phyloP scores from a whole-genome alignment of 768 basidiomycete species.

The Suillus hirtellus region DNA sequence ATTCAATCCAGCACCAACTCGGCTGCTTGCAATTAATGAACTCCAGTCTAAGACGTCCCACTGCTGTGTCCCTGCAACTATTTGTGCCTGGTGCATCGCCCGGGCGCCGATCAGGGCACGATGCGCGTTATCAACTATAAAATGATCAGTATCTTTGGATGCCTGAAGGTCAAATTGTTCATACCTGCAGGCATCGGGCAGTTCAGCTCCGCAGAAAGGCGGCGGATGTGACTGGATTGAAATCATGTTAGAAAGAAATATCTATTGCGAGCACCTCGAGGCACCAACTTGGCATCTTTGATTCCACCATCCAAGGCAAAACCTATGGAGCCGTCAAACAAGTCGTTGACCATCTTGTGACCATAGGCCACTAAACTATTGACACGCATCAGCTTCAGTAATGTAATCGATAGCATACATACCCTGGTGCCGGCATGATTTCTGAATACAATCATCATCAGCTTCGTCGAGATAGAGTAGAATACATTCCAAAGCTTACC shows the following conservation, averaged over 20 bases:
- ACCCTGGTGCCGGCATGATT: slow-evolving; percentile 65
- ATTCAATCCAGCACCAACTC: slow-evolving; percentile 71
- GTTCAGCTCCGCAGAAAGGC: slow-evolving; percentile 62
- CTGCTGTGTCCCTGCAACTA: slow-evolving; percentile 46
- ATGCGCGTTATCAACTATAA: slow-evolving; percentile 61
- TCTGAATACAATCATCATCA: slow-evolving; percentile 41
- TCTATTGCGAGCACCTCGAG: background rate
- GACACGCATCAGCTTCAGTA: slow-evolving; percentile 2
- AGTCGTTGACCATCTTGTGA: slow-evolving; percentile 68
- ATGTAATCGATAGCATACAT: slow-evolving; percentile 18
- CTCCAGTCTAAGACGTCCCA: slow-evolving; percentile 81
- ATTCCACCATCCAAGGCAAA: slow-evolving; percentile 85
- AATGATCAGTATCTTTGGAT: background rate
- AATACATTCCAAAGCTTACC: slow-evolving; percentile 35
- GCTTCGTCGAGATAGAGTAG: slow-evolving; percentile 1
- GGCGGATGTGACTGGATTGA: slow-evolving; percentile 60
- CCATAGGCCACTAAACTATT: slow-evolving; percentile 56
- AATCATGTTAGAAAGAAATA: slow-evolving; percentile 13
- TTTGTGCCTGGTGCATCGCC: slow-evolving; percentile 58
- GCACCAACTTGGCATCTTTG: slow-evolving; percentile 70
- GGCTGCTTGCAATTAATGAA: slow-evolving; percentile 71
- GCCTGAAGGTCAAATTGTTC: background rate
- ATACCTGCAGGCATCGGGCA: slow-evolving; percentile 62
- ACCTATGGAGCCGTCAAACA: slow-evolving; percentile 72
- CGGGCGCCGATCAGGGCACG: slow-evolving; percentile 79